phyloP scores from a whole-genome alignment of 257 asterid genomes.

The Jacaranda mimosifolia region DNA sequence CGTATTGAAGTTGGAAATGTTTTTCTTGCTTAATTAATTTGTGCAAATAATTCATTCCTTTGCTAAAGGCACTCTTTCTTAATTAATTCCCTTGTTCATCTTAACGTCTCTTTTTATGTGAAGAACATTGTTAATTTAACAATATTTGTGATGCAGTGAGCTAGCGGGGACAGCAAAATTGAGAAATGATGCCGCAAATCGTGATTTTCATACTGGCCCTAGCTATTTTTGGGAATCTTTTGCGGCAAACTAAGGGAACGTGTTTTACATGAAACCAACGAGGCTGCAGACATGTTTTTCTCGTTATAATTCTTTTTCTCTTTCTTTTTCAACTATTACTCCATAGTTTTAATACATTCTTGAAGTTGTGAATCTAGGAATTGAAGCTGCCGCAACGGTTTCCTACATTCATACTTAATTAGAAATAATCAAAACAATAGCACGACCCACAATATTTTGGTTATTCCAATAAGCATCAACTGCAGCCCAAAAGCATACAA shows the following conservation, averaged over 20 bases:
- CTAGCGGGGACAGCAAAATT: background rate
- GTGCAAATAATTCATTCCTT: too few species aligned
- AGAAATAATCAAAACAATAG: background rate
- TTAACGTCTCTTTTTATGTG: background rate
- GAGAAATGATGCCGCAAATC: slow-evolving; percentile 4
- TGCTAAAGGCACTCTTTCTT: background rate
- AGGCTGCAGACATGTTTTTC: background rate
- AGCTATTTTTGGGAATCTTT: background rate
- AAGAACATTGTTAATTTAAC: too few species aligned
- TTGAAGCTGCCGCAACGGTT: background rate
- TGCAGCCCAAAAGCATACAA: slow-evolving; percentile 20
- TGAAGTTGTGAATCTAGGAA: slow-evolving; percentile 15
- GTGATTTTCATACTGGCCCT: background rate
- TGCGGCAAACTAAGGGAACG: background rate
- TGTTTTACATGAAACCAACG: slow-evolving; percentile 19
- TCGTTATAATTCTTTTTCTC: too few species aligned
- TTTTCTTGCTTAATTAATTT: background rate
- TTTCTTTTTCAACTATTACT: background rate
- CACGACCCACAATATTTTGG: background rate
- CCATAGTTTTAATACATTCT: background rate
- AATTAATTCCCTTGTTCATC: background rate
- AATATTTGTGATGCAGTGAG: too few species aligned
- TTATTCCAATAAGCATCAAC: slow-evolving; percentile 35
- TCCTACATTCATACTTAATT: background rate
- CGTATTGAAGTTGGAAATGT: background rate